A percentile compares a stretch with the other conserved stretches of the same genome.
These are phyloP conservation scores for Exophiala sp. DNA, from an alignment of 2,329 filamentous ascomycete species.

Conservation along the genomic window DNA sequence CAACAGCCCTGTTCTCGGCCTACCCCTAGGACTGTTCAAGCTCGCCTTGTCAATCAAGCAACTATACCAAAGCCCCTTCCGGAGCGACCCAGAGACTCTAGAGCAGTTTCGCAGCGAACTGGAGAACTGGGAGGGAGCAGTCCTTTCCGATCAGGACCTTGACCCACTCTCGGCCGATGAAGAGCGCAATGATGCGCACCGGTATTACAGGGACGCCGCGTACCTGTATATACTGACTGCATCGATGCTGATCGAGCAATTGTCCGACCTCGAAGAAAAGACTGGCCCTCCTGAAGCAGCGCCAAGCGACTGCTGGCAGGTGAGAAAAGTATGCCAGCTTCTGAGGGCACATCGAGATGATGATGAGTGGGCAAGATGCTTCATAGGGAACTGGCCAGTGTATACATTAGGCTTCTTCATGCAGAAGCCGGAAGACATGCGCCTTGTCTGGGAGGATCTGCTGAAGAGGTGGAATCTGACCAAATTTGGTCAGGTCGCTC, in stretches of 20 bases:
- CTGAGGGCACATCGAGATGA: conserved; percentile 6
- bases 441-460: conserved; percentile 11
- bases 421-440: conserved; percentile 4
- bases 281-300: conserved; percentile 5
- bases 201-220: conserved; percentile 15
- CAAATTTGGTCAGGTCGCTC: conserved; percentile 9
- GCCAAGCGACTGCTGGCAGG: conserved; percentile 12
- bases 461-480: conserved; percentile 9
- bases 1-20: conserved; percentile 21
- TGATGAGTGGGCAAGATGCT: conserved; percentile 14
- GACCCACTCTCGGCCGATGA: background rate
- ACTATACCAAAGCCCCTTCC: conserved; percentile 9
- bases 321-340: conserved; percentile 6
- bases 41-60: conserved; percentile 14
- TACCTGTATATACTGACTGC: conserved; percentile 16
- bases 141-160: conserved; percentile 8
- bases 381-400: conserved; percentile 16
- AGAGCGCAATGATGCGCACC: background rate
- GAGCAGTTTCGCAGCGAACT: conserved; percentile 12
- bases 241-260: conserved; percentile 17
- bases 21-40: conserved; percentile 14
- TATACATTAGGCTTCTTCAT: conserved; percentile 18
- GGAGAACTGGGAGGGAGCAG: conserved; percentile 13
- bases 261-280: background rate
- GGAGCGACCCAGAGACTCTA: conserved; percentile 12